Evolutionary conservation across 306 rosid genomes (phyloP).

Genomic region (Fragaria iinumae): DNA sequence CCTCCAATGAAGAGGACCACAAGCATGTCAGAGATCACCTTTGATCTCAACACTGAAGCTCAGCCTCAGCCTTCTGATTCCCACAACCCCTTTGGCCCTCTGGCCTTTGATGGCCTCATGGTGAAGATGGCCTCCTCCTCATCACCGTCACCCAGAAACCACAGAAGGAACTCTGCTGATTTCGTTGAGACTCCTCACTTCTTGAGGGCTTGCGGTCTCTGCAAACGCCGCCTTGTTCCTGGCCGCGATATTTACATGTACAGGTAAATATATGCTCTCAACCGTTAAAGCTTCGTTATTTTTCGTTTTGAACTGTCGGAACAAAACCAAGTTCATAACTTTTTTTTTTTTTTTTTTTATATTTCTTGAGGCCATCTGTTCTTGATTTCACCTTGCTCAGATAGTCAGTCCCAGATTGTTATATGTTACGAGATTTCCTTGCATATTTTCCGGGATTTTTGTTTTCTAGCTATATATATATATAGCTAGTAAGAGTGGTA

Average conservation of each 20-base stretch:
- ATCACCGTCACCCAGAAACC: slow-evolving; percentile 40
- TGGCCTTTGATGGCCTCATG: slow-evolving; percentile 19
- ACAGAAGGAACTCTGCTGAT: slow-evolving; percentile 42
- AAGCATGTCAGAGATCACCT: slow-evolving; percentile 75
- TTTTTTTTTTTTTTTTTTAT: not conserved
- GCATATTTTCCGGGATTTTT: not conserved
- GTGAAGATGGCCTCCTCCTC: slow-evolving; percentile 23
- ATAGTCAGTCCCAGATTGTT: not conserved
- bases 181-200: slow-evolving; percentile 46
- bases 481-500: not conserved
- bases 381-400: not conserved
- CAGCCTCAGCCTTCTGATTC: slow-evolving; percentile 28
- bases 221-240: slow-evolving; percentile 64
- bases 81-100: slow-evolving; percentile 18
- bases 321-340: not conserved
- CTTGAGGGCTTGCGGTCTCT: slow-evolving; percentile 71
- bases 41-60: slow-evolving; percentile 51
- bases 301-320: not conserved
- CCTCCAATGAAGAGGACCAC: slow-evolving; percentile 79
- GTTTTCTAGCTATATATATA: not conserved
- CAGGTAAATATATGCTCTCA: slow-evolving; percentile 36
- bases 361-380: not conserved
- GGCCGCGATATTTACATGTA: slow-evolving; percentile 93
- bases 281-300: not conserved
- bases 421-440: not conserved